Conservation (phyloP, 2,329 filamentous ascomycete genomes). For the Sclerotinia subarctica region DNA sequence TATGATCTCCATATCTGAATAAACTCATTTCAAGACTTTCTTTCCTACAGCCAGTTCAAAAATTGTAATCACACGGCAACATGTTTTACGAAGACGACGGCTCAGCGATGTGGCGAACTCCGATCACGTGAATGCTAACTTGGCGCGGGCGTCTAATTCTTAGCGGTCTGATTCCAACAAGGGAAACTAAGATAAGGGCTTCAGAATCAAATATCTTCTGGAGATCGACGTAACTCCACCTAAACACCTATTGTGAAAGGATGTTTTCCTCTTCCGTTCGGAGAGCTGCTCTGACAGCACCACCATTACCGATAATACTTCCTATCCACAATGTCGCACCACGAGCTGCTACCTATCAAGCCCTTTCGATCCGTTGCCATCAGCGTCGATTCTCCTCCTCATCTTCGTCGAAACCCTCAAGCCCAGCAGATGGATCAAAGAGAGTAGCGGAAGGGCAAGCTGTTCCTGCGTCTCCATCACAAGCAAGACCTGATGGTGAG, state of each 20-base stretch:
- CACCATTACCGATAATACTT: constrained; percentile 32
- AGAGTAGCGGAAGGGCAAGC: constrained; percentile 29
- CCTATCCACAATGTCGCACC: constrained; percentile 32
- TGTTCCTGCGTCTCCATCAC: constrained; percentile 30
- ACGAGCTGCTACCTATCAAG: constrained; percentile 32
- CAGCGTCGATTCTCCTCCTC: constrained; percentile 40
- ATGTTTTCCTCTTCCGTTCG: constrained; percentile 40
- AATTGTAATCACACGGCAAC: not conserved
- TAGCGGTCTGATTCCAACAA: constrained; percentile 12
- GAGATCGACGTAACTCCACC: not conserved
- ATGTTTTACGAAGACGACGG: not conserved
- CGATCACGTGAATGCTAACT: not conserved
- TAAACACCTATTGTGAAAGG: constrained; percentile 24
- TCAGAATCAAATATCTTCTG: constrained; percentile 10
- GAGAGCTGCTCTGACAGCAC: constrained; percentile 34
- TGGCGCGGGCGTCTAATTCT: constrained; percentile 9
- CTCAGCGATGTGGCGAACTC: not conserved
- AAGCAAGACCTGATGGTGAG: constrained; percentile 28
- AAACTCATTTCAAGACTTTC: no score
- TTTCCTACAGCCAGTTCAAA: no score
- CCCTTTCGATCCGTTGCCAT: constrained; percentile 34
- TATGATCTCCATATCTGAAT: not conserved
- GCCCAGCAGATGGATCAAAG: constrained; percentile 39
- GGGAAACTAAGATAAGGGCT: constrained; percentile 20
- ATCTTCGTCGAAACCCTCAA: constrained; percentile 42